phyloP scores from a whole-genome alignment of 345 rosid genomes.

The Trapa bicornis region DNA sequence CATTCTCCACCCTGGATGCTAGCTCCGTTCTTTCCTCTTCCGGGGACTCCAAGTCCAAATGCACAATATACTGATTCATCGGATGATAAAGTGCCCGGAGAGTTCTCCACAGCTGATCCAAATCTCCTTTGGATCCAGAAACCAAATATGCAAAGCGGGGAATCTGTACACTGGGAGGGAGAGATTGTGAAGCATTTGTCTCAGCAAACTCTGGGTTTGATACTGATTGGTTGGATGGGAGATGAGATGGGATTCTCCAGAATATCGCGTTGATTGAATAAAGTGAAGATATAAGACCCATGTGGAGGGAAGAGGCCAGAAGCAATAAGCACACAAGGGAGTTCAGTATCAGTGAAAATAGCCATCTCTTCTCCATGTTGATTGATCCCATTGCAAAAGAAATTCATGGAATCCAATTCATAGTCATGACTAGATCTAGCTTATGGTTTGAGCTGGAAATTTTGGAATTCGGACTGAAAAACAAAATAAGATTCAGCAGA shows the following conservation, averaged over 20 bases:
- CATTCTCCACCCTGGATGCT: conserved; percentile 50
- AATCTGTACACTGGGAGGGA: conserved; percentile 28
- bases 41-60: conserved; percentile 87
- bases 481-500: too few relatives aligned
- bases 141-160: conserved; percentile 91
- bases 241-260: conserved; percentile 48
- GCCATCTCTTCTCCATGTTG: conserved; percentile 93
- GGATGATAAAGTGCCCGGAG: conserved; percentile 91
- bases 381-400: conserved; percentile 45
- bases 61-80: conserved; percentile 73
- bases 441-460: conserved; percentile 3
- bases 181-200: conserved; percentile 29
- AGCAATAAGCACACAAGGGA: conserved; percentile 68
- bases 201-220: conserved; percentile 36
- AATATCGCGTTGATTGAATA: conserved; percentile 55
- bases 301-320: conserved; percentile 68
- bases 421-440: conserved; percentile 5
- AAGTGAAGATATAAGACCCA: conserved; percentile 66
- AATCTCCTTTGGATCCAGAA: conserved; percentile 89
- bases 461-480: neutral
- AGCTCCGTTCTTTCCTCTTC: conserved; percentile 76
- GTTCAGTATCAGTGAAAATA: conserved; percentile 75
- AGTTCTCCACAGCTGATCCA: conserved; percentile 90
- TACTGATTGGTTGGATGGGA: conserved; percentile 26
- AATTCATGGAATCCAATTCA: conserved; percentile 20